Percentiles rank a stretch among this genome's conserved stretches.
phyloP scores from a whole-genome alignment of 2,329 filamentous ascomycete genomes.

The Claviceps monticola region DNA sequence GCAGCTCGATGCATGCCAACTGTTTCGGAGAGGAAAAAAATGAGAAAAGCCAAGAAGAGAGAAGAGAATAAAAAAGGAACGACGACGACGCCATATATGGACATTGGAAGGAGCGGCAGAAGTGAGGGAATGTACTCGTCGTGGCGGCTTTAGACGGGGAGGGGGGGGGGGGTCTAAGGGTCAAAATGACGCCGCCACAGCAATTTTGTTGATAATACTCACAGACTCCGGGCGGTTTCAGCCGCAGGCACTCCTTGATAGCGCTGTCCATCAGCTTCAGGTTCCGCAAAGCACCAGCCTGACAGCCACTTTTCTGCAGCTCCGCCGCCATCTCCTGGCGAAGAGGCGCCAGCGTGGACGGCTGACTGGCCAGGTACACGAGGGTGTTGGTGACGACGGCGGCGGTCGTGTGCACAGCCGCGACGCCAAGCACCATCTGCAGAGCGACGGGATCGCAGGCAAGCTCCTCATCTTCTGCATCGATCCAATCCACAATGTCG shows the following conservation, averaged over 20 bases:
- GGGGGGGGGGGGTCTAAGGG: too few relatives aligned
- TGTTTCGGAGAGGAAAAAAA: neutral
- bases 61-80: neutral
- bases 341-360: constrained; percentile 1
- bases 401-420: constrained; percentile 6
- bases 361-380: constrained; percentile 4
- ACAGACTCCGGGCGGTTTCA: constrained; percentile 7
- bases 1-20: constrained; percentile 7
- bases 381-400: constrained; percentile 7
- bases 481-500: constrained; percentile 8
- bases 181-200: neutral
- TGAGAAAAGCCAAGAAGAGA: neutral
- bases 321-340: constrained; percentile 3
- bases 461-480: constrained; percentile 6
- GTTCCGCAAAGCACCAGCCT: constrained; percentile 5
- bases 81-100: neutral
- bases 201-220: neutral
- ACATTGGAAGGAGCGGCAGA: too few relatives aligned
- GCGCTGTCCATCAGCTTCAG: constrained; percentile 7
- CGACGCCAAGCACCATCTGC: constrained; percentile 7
- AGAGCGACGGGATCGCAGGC: constrained; percentile 7
- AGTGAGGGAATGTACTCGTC: too few relatives aligned
- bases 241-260: constrained; percentile 6
- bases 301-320: constrained; percentile 3
- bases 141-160: too few relatives aligned